Percentiles rank a stretch among this genome's conserved stretches.
phyloP scores from a whole-genome alignment of 108 stramenopile genomes.

The Cylindrotheca fusiformis region DNA sequence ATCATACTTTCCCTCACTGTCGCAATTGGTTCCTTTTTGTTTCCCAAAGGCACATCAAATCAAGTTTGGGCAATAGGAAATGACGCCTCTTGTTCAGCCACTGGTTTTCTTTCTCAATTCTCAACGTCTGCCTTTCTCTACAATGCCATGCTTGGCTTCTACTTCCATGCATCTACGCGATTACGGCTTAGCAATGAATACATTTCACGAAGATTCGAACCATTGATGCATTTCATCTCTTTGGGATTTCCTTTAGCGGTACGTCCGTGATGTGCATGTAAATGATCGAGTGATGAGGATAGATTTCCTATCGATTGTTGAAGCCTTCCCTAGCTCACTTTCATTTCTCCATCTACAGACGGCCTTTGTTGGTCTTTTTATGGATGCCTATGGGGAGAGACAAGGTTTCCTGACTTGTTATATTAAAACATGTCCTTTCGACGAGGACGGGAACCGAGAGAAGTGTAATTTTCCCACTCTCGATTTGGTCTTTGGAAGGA shows the following conservation, averaged over 20 bases:
- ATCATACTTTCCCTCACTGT: conserved; percentile 4
- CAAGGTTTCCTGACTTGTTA: neutral
- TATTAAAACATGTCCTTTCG: neutral
- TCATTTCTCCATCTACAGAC: neutral
- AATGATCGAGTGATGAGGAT: conserved; percentile 10
- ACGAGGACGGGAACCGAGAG: neutral
- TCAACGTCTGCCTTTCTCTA: conserved; percentile 24
- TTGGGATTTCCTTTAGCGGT: conserved; percentile 3
- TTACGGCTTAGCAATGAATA: conserved; percentile 4
- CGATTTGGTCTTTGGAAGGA: neutral
- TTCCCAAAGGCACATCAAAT: conserved; percentile 7
- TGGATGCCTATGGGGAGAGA: neutral
- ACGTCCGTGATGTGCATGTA: conserved; percentile 1
- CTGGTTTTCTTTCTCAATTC: conserved; percentile 29
- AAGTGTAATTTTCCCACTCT: neutral
- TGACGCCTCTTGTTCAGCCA: conserved; percentile 15
- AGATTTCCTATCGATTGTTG: conserved; percentile 2
- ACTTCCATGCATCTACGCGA: conserved; percentile 23
- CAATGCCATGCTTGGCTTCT: conserved; percentile 28
- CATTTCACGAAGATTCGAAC: conserved; percentile 7
- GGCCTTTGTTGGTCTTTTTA: conserved; percentile 5
- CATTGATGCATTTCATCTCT: conserved; percentile 13
- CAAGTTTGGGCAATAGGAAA: conserved; percentile 28
- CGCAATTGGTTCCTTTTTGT: neutral
- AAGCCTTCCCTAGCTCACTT: conserved; percentile 1